Evolutionary conservation across 2,329 filamentous ascomycete genomes (phyloP).

Genomic region (Penicillium sumatraense): DNA sequence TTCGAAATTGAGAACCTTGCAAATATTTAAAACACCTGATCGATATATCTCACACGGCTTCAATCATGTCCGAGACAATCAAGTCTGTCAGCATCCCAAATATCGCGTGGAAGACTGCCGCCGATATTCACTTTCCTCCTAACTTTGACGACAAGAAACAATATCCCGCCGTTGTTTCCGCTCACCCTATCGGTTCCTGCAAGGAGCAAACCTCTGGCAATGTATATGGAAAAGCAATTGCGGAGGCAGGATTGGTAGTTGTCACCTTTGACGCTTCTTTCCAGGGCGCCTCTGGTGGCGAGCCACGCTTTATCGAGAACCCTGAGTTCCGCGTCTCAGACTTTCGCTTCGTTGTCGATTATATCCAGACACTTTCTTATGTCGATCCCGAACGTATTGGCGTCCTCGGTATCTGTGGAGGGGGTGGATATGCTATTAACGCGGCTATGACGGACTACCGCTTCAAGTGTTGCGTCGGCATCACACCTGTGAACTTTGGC

Average conservation of each 20-base stretch:
- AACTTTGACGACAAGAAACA: conserved; percentile 20
- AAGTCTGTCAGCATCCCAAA: conserved; percentile 23
- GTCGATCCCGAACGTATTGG: conserved; percentile 28
- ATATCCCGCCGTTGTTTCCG: conserved; percentile 23
- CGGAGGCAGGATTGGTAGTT: conserved; percentile 16
- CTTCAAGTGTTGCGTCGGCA: conserved; percentile 21
- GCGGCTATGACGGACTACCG: conserved; percentile 28
- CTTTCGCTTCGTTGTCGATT: conserved; percentile 27
- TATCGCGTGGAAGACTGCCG: conserved; percentile 17
- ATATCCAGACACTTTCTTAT: conserved; percentile 23
- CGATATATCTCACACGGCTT: neutral
- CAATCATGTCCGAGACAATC: conserved; percentile 6
- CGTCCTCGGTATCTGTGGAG: conserved; percentile 29
- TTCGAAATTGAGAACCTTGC: neutral
- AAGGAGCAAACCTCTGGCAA: conserved; percentile 30
- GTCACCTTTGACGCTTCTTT: conserved; percentile 29
- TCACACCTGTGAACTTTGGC: conserved; percentile 24
- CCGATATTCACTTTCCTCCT: conserved; percentile 19
- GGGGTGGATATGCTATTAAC: conserved; percentile 26
- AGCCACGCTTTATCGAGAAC: conserved; percentile 28
- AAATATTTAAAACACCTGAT: too few species aligned
- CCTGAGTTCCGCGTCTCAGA: conserved; percentile 29
- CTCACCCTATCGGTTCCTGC: conserved; percentile 26
- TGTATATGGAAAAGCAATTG: conserved; percentile 24
- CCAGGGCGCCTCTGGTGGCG: conserved; percentile 28